A percentile compares a stretch with the other conserved stretches of the same genome.
Evolutionary conservation across 331 rosid genomes (phyloP).

Genomic region (Telfairia occidentalis): DNA sequence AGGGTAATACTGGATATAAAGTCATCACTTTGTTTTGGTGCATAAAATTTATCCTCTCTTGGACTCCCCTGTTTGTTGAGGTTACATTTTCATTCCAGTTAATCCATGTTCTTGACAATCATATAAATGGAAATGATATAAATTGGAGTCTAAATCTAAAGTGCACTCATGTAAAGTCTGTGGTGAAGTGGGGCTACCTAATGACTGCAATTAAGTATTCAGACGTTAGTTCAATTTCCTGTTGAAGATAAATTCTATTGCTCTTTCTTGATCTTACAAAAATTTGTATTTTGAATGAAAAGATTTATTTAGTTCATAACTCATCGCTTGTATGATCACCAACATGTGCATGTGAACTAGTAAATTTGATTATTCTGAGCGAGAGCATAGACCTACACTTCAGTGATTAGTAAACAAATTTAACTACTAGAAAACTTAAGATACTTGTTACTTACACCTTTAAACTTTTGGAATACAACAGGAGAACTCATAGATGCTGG

Average conservation of each 20-base stretch:
- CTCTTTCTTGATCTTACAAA: not conserved
- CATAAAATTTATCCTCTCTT: not conserved
- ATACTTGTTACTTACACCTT: constrained; percentile 2
- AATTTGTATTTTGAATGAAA: not conserved
- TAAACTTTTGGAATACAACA: constrained; percentile 17
- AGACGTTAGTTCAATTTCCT: not conserved
- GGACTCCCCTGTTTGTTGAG: not conserved
- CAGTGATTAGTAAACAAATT: not conserved
- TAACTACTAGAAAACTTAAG: not conserved
- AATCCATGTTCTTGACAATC: not conserved
- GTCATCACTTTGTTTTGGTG: not conserved
- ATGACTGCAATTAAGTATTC: not conserved
- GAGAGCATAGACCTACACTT: not conserved
- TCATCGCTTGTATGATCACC: not conserved
- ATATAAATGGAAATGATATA: not conserved
- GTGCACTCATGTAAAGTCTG: not conserved
- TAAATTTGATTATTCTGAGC: not conserved
- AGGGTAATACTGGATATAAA: constrained; percentile 34
- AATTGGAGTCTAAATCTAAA: not conserved
- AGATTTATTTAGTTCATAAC: not conserved
- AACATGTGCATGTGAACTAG: not conserved
- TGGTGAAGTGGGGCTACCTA: not conserved
- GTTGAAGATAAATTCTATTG: not conserved
- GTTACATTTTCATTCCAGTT: not conserved
- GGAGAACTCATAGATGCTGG: constrained; percentile 87